phyloP scores from a whole-genome alignment of 371 early-diverging fungal species.

The Catenaria anguillulae region DNA sequence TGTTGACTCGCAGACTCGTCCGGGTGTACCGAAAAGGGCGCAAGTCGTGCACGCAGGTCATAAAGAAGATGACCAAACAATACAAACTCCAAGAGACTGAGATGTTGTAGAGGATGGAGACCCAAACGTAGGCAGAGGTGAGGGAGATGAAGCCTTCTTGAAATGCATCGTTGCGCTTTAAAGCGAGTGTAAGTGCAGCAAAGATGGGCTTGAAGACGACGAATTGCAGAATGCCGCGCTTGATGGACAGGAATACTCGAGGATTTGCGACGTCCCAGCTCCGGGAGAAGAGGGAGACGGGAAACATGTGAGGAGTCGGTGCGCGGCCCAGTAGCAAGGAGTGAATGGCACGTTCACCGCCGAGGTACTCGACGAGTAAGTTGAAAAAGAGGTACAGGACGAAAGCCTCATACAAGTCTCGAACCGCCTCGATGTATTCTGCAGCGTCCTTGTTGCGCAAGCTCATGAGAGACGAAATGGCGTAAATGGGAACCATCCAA shows the following conservation, averaged over 20 bases:
- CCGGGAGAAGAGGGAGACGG: slow-evolving; percentile 52
- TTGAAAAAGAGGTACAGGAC: slow-evolving; percentile 90
- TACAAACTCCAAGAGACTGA: slow-evolving; percentile 71
- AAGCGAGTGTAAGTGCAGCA: slow-evolving; percentile 59
- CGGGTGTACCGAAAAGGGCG: slow-evolving; percentile 47
- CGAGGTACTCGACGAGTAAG: slow-evolving; percentile 72
- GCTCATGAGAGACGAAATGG: slow-evolving; percentile 65
- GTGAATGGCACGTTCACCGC: slow-evolving; percentile 77
- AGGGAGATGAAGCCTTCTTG: slow-evolving; percentile 63
- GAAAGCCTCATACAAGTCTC: slow-evolving; percentile 93
- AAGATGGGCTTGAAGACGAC: slow-evolving; percentile 76
- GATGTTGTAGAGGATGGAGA: slow-evolving; percentile 69
- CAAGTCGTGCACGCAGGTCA: slow-evolving; percentile 67
- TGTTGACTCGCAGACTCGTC: neutral
- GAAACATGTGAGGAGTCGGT: slow-evolving; percentile 68
- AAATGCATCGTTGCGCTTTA: slow-evolving; percentile 56
- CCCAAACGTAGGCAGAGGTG: slow-evolving; percentile 60
- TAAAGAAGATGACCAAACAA: slow-evolving; percentile 74
- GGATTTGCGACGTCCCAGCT: slow-evolving; percentile 83
- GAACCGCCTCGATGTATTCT: slow-evolving; percentile 77
- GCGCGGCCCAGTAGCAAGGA: slow-evolving; percentile 55
- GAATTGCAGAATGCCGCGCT: slow-evolving; percentile 78
- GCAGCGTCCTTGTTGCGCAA: slow-evolving; percentile 56
- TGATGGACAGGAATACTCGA: slow-evolving; percentile 67
- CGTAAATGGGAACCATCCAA: slow-evolving; percentile 87